Evolutionary conservation across 129 eudicot genomes (phyloP), one percentile per base, ranked within the genome.

Genomic region (Helianthus tuberosus): DNA sequence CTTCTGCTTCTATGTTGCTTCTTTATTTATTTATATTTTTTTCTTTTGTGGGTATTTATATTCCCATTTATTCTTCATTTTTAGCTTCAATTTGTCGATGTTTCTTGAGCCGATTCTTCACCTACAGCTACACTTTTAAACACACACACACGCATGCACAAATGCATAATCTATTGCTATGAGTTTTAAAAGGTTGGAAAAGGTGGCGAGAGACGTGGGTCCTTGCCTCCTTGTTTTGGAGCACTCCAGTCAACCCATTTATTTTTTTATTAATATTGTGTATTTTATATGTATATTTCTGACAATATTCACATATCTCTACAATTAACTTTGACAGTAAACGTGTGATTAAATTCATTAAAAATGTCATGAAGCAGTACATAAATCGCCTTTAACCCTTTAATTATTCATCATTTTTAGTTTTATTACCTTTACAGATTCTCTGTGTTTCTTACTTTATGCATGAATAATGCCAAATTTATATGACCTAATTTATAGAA

Each of bases 161-260:
- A 9, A 23, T 49, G 48, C 48, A 47, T 73, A 61, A 61, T 60
- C 16, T 44, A 46, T 54, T 54, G 48, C 12, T 55, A 76, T 32
- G 23, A 58, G 36, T 66, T 64, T 20, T 35, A 78, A 66, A 48
- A 63, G n/a, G 87, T 79, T 73, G 79, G 82, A 73, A 71, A 66
- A 63, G 84, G 63, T 69, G 83, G 86, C 93, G 84, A 72, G 84
- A 85, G 93, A 88, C 89, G 85, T 88, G 93, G 93, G 93, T 85
- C 87, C 87, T 79, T 88, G 93, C 85, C 88, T 82, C 88, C 84
- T 71, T 82, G 73, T 69, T 78, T 79, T 79, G 84, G 84, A 75
- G 80, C 88, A 77, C 51, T 69, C 72, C 87, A 59, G 84, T 82
- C 83, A 77, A 86, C 86, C 54, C 54, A 68, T 52, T 44, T 54